Percentiles rank a stretch among this genome's conserved stretches.
Conservation (phyloP, 768 basidiomycete species). For the Rhizopogon vesiculosus region DNA sequence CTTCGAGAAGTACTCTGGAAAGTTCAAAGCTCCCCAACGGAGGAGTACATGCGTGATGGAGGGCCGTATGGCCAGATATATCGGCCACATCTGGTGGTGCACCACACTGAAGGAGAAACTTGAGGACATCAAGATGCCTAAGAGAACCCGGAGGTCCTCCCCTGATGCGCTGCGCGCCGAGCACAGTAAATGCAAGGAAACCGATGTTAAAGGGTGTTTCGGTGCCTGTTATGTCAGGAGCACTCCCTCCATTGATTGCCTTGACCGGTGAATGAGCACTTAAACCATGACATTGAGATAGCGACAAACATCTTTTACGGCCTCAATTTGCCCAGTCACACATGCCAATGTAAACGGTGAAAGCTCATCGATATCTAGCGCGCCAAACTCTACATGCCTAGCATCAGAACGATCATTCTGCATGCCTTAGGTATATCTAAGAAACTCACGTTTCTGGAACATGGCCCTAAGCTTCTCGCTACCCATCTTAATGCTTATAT, state of each 20-base stretch:
- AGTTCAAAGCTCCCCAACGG: constrained; percentile 23
- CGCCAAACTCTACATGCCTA: constrained; percentile 10
- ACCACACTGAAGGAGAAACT: constrained; percentile 37
- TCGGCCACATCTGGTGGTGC: constrained; percentile 37
- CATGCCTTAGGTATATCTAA: neutral
- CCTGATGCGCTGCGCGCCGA: constrained; percentile 36
- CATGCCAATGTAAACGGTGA: constrained; percentile 21
- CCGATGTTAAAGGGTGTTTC: constrained; percentile 42
- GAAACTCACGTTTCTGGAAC: constrained; percentile 23
- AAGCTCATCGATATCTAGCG: constrained; percentile 14
- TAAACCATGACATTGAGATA: neutral
- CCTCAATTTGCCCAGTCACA: constrained; percentile 15
- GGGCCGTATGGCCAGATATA: constrained; percentile 44
- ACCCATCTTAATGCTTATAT: constrained; percentile 19
- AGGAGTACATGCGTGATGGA: constrained; percentile 39
- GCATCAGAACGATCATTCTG: neutral
- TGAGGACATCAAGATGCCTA: constrained; percentile 32
- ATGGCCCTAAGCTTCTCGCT: constrained; percentile 23
- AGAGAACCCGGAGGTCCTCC: constrained; percentile 9
- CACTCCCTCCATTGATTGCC: constrained; percentile 22
- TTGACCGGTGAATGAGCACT: constrained; percentile 1
- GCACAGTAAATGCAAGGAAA: constrained; percentile 35
- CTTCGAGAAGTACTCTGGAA: constrained; percentile 34
- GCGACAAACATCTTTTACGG: constrained; percentile 16
- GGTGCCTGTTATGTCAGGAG: constrained; percentile 33